Base-by-base conservation (phyloP, 1,139 yeast species). In the Lodderomyces parapsilosis region DNA sequence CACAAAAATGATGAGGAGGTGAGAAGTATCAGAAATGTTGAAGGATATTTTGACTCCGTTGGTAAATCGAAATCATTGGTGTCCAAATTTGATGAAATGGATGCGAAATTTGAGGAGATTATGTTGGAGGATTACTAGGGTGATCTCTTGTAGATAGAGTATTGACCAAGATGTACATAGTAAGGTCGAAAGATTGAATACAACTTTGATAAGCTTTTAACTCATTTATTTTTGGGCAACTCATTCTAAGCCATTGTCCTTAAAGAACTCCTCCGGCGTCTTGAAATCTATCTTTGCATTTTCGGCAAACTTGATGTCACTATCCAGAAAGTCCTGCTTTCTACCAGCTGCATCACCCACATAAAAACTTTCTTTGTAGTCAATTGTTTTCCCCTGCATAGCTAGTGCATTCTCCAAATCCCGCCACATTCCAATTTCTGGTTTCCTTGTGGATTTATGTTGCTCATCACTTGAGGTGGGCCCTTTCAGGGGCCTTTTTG, bases 281-380 rank as follows among this genome's bases (percentile, higher is more conserved):
- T 65, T 65, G 57, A 88, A 90, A 31, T 55, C 52, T 2, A 90
- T 39, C 0, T 78, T 77, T 1, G 76, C 57, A 19, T 68, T 73
- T 39, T 68, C 54, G 0, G 98, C 96, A 69, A 91, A 89, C 46
- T 49, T 56, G 49, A 62, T 62, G 59, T 91, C 98, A 43, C 87
- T 76, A 54, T 87, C 91, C 71, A 91, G 86, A 59, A 83, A 84
- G 60, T 91, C 98, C 0, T 57, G 60, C 1, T 60, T 56, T 42
- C 98, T 69, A 0, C 98, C 99, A 6, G 97, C 98, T 0, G 98
- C 98, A 66, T 93, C 99, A 4, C 99, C 99, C n/a, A 91, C 91
- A 58, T 65, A 93, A 49, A 84, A 77, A 43, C 87, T 78, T 22
- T 65, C 52, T 1, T 63, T 67, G 36, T 61, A 43, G 46, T 76